Percentiles rank a stretch among this genome's conserved stretches.
These are phyloP conservation scores for Xerocomellus dryophilus DNA, from an alignment of 768 basidiomycete genomes.

Conservation along the genomic window DNA sequence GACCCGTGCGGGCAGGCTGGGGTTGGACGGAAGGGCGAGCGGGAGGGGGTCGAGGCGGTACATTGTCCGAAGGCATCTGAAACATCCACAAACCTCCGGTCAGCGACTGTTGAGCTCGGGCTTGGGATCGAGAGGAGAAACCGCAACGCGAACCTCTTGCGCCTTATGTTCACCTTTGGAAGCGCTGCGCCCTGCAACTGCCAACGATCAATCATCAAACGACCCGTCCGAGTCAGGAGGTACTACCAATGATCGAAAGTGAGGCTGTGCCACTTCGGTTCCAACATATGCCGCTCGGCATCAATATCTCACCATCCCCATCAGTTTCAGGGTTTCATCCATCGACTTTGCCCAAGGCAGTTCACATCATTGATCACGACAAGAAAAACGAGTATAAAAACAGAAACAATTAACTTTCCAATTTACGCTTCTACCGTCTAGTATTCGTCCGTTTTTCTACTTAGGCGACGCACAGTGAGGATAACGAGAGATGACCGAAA, in stretches of 20 bases:
- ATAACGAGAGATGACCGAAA: neutral
- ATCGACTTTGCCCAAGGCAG: too few species aligned
- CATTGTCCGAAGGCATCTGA: conserved; percentile 15
- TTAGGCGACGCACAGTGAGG: neutral
- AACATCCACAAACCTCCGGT: neutral
- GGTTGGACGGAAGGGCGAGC: neutral
- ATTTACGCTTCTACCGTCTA: conserved; percentile 1
- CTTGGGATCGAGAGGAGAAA: neutral
- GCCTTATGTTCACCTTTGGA: neutral
- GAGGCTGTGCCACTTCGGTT: too few species aligned
- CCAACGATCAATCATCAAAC: too few species aligned
- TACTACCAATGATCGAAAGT: neutral
- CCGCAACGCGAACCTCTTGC: neutral
- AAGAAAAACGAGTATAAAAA: neutral
- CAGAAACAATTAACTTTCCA: neutral
- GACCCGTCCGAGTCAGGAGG: neutral
- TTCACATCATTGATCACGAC: neutral
- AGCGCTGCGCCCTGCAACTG: neutral
- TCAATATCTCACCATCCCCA: too few species aligned
- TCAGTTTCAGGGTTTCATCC: too few species aligned
- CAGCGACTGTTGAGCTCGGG: neutral
- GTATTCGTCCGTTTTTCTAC: neutral
- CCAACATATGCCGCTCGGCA: too few species aligned
- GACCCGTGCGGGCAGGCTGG: neutral
- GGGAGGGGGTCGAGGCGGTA: neutral